These are phyloP conservation scores for Penicillium nordicum DNA, from an alignment of 2,329 filamentous ascomycete genomes.

Conservation along the genomic window DNA sequence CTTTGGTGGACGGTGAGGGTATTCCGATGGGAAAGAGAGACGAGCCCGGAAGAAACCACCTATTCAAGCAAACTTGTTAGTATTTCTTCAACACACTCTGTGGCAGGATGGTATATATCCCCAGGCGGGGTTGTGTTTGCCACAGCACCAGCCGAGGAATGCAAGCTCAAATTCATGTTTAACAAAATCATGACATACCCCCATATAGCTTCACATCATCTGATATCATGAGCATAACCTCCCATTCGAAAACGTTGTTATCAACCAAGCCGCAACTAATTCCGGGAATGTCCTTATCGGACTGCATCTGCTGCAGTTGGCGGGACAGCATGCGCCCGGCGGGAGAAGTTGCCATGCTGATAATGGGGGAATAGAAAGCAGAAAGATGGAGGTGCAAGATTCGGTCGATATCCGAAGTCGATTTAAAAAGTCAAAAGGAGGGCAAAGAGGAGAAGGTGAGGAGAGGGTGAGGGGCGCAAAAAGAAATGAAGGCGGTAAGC, in stretches of 20 bases:
- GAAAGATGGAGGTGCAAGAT: neutral
- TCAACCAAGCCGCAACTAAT: constrained; percentile 88
- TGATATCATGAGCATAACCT: constrained; percentile 97
- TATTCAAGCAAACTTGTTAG: constrained; percentile 36
- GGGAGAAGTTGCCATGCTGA: constrained; percentile 43
- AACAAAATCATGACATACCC: constrained; percentile 54
- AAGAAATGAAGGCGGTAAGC: constrained; percentile 19
- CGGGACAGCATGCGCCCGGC: constrained; percentile 65
- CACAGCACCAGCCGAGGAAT: neutral
- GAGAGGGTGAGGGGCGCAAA: constrained; percentile 11
- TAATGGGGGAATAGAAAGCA: neutral
- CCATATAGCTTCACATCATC: constrained; percentile 93
- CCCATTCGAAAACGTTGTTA: constrained; percentile 93
- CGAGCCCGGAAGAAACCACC: constrained; percentile 89
- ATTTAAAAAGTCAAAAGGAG: neutral
- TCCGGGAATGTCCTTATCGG: constrained; percentile 83
- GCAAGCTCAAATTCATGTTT: neutral
- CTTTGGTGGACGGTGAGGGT: constrained; percentile 82
- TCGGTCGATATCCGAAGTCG: neutral
- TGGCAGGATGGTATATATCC: neutral
- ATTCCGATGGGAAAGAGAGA: constrained; percentile 77
- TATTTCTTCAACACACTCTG: neutral
- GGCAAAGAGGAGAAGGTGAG: constrained; percentile 1
- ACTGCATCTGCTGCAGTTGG: constrained; percentile 93
- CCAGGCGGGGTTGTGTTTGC: neutral